Conservation (phyloP, 768 basidiomycete genomes). For the Kwoniella sp. region DNA sequence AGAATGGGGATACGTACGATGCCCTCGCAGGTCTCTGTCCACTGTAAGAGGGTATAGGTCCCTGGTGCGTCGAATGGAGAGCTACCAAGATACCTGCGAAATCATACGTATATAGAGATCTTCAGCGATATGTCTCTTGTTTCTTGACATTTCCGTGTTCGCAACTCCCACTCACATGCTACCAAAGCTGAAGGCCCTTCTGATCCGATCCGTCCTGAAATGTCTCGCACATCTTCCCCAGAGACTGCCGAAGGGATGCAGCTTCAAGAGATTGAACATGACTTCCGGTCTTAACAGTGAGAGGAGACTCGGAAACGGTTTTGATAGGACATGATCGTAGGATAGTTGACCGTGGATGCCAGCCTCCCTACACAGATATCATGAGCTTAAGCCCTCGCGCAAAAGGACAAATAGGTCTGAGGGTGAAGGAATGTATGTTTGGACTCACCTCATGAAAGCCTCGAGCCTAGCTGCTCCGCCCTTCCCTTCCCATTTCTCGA, state of each 20-base stretch:
- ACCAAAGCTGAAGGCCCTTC: constrained; percentile 58
- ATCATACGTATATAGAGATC: neutral
- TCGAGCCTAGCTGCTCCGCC: constrained; percentile 56
- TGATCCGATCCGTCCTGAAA: constrained; percentile 56
- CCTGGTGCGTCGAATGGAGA: constrained; percentile 59
- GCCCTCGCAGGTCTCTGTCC: constrained; percentile 59
- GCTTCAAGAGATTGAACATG: constrained; percentile 49
- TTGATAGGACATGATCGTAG: constrained; percentile 56
- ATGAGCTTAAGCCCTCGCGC: neutral
- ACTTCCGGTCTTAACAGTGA: constrained; percentile 56
- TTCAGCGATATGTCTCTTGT: neutral
- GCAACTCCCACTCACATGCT: constrained; percentile 55
- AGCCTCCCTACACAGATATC: constrained; percentile 39
- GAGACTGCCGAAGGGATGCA: constrained; percentile 56
- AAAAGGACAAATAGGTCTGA: neutral
- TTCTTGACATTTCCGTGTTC: neutral
- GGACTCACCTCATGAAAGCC: constrained; percentile 47
- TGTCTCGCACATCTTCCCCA: constrained; percentile 50
- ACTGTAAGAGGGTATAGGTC: constrained; percentile 59
- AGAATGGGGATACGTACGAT: constrained; percentile 43
- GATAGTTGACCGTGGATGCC: constrained; percentile 56
- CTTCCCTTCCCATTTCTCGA: constrained; percentile 57
- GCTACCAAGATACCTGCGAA: constrained; percentile 52
- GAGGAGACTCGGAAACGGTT: constrained; percentile 55
- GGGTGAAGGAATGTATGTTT: neutral